Percentiles rank a stretch among this genome's conserved stretches.
Conservation (phyloP, 768 basidiomycete genomes). For the Tulasnella sp. region DNA sequence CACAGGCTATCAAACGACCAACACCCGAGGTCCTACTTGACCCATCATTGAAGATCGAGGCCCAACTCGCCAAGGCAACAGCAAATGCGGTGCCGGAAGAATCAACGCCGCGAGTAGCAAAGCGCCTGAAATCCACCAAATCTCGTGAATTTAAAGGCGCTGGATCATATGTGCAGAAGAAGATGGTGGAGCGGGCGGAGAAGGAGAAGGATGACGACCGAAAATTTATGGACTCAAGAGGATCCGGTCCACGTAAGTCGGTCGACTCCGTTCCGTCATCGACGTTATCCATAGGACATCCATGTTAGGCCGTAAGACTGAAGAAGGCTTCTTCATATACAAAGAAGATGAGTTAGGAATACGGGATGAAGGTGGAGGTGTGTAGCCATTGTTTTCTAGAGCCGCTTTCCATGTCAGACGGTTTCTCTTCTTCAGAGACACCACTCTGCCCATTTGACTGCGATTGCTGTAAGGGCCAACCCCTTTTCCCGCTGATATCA, state of each 20-base stretch:
- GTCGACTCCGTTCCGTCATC: conserved; percentile 16
- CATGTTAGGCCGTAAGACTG: conserved; percentile 58
- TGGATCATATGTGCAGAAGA: too few relatives aligned
- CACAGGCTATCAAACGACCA: conserved; percentile 25
- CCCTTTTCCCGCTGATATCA: too few relatives aligned
- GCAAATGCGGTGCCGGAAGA: not conserved
- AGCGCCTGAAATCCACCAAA: not conserved
- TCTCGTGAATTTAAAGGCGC: not conserved
- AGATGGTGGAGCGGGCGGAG: not conserved
- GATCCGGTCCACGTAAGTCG: conserved; percentile 47
- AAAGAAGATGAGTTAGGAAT: conserved; percentile 79
- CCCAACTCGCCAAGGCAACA: not conserved
- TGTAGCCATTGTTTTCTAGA: conserved; percentile 22
- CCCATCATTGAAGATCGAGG: conserved; percentile 35
- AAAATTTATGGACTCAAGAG: conserved; percentile 65
- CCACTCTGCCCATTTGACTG: conserved; percentile 83
- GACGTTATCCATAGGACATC: not conserved
- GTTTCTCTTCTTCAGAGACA: conserved; percentile 43
- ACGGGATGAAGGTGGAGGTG: conserved; percentile 60
- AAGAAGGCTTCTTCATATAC: conserved; percentile 69
- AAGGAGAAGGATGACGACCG: conserved; percentile 29
- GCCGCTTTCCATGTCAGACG: conserved; percentile 18
- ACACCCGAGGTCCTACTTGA: conserved; percentile 54
- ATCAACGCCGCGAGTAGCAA: not conserved
- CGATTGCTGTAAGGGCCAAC: conserved; percentile 73